phyloP scores from a whole-genome alignment of 1,284 basidiomycete species.

The Sanghuangporus sanghuang region DNA sequence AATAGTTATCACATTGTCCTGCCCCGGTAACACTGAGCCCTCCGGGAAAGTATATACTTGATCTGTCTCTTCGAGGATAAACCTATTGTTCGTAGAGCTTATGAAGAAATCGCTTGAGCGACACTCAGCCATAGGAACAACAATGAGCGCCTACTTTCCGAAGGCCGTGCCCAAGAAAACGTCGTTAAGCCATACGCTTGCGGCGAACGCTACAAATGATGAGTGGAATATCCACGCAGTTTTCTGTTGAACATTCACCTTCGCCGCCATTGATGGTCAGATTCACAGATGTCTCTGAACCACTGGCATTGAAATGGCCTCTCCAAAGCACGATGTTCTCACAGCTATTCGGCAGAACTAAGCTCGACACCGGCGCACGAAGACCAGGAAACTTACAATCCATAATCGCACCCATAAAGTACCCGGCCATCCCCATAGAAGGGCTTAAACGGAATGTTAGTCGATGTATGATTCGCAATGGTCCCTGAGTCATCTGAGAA shows the following conservation, averaged over 20 bases:
- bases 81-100: slow-evolving; percentile 51
- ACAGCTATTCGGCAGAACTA: slow-evolving; percentile 41
- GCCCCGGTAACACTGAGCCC: slow-evolving; percentile 40
- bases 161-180: slow-evolving; percentile 67
- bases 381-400: slow-evolving; percentile 50
- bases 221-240: neutral
- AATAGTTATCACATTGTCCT: slow-evolving; percentile 72
- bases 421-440: slow-evolving; percentile 69
- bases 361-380: neutral
- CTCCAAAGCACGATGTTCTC: slow-evolving; percentile 78
- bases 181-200: slow-evolving; percentile 76
- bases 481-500: slow-evolving; percentile 64
- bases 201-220: slow-evolving; percentile 56
- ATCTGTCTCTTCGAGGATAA: slow-evolving; percentile 58
- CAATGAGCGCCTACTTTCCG: slow-evolving; percentile 48
- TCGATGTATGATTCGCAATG: slow-evolving; percentile 59
- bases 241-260: slow-evolving; percentile 36
- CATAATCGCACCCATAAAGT: slow-evolving; percentile 78
- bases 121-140: neutral
- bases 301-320: slow-evolving; percentile 66
- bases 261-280: slow-evolving; percentile 75
- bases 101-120: slow-evolving; percentile 28
- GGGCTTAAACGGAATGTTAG: slow-evolving; percentile 63
- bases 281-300: slow-evolving; percentile 55
- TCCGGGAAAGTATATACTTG: slow-evolving; percentile 56